A percentile compares a stretch with the other conserved stretches of the same genome.
phyloP scores from a whole-genome alignment of 2,329 filamentous ascomycete species.

The Fusarium piperis region DNA sequence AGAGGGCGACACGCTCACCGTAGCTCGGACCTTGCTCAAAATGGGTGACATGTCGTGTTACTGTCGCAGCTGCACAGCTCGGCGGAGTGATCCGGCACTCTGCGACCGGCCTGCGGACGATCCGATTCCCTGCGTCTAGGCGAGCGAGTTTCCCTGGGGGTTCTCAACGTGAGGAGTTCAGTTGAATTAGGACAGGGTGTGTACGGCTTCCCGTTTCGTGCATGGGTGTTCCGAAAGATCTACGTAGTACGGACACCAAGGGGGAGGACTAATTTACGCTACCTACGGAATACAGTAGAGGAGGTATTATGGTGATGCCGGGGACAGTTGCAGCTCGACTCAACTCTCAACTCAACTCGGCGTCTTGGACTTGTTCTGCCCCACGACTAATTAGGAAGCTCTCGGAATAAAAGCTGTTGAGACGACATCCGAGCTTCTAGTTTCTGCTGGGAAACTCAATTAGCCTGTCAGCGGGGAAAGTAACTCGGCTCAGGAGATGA shows the following conservation, averaged over 20 bases:
- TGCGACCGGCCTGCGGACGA: conserved; percentile 7
- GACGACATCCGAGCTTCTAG: background rate
- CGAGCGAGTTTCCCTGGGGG: conserved; percentile 4
- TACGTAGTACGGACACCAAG: too few relatives aligned
- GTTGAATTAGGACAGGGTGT: background rate
- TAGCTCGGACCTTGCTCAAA: conserved; percentile 1
- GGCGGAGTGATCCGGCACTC: conserved; percentile 27
- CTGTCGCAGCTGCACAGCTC: conserved; percentile 3
- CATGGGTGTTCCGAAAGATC: background rate
- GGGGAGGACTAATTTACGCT: background rate
- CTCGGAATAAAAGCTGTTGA: conserved; percentile 1
- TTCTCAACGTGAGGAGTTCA: background rate
- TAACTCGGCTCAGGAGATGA: conserved; percentile 21
- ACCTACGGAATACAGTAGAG: background rate
- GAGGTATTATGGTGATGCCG: background rate
- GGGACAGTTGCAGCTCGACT: background rate
- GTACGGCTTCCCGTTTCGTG: background rate
- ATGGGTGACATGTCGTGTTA: conserved; percentile 13
- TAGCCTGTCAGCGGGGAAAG: conserved; percentile 6
- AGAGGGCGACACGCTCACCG: background rate
- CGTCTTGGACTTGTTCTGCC: background rate
- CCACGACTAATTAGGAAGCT: conserved; percentile 13
- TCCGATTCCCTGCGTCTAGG: conserved; percentile 15
- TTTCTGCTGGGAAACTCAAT: background rate
- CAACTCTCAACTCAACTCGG: background rate